These are phyloP conservation scores for Exophiala sp. DNA, from an alignment of 2,329 filamentous ascomycete species.

Conservation along the genomic window DNA sequence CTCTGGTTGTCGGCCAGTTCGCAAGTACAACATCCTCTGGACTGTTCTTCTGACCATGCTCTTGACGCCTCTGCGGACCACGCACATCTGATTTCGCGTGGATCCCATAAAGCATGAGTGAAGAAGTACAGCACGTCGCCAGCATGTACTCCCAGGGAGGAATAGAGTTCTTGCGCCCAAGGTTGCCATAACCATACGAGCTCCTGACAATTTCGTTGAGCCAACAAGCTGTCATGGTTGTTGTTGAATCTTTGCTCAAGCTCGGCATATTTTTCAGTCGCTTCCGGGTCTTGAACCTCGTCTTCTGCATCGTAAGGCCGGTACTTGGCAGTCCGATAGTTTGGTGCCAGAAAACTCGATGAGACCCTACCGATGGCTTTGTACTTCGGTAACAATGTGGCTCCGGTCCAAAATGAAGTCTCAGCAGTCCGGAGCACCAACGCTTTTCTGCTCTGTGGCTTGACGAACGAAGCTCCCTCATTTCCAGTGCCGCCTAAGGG, in stretches of 20 bases:
- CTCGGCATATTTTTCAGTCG: constrained; percentile 17
- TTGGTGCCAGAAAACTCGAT: constrained; percentile 24
- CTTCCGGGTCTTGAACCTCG: constrained; percentile 19
- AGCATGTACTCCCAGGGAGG: neutral
- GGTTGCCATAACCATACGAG: constrained; percentile 22
- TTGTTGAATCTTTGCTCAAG: constrained; percentile 17
- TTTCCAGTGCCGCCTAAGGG: neutral
- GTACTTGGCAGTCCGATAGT: constrained; percentile 22
- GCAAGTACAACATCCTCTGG: constrained; percentile 11
- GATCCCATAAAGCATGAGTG: constrained; percentile 3
- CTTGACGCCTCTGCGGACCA: neutral
- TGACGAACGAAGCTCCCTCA: neutral
- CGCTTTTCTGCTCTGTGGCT: constrained; percentile 5
- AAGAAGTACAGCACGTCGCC: constrained; percentile 19
- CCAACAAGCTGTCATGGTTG: constrained; percentile 12
- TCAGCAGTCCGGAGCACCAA: constrained; percentile 1
- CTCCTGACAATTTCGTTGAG: constrained; percentile 22
- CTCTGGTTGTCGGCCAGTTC: constrained; percentile 11
- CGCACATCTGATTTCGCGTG: neutral
- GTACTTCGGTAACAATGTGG: constrained; percentile 20
- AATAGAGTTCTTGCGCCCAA: constrained; percentile 14
- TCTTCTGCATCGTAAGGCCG: constrained; percentile 26
- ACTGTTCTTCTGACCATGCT: constrained; percentile 9
- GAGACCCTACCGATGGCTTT: constrained; percentile 25
- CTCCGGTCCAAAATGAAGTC: neutral